Evolutionary conservation across 441 rosid genomes (phyloP), one percentile per base, ranked within the genome.

Genomic region (Syzygium syzygioides): DNA sequence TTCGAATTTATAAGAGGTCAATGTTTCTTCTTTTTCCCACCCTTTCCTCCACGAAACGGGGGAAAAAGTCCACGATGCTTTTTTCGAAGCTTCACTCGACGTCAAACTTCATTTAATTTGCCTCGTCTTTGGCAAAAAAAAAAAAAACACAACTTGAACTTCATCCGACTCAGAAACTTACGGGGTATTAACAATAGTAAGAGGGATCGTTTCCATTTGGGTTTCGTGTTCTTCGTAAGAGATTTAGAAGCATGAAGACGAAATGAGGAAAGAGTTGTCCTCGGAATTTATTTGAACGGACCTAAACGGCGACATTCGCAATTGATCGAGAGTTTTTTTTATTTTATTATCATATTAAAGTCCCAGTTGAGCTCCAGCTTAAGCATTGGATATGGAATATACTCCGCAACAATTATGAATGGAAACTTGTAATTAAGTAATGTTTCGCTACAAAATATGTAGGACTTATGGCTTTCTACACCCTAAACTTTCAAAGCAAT

Each of bases 241-340:
- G 84, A 79, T 45, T 79, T 45, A 45, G 11, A 45, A 41, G 53
- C 1, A 26, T 14, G 19, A 8, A 25, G 19, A 79, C 53, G 14
- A 12, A 23, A 76, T 23, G 53, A 41, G 1, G 11, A 32, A 68
- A 37, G 23, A 71, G 7, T 71, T 12, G 28, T 12, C 18, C 17
- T 76, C 1, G 2, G 6, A 41, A 76, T 76, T 4, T 76, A 76
- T 41, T 41, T 15, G 30, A 25, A 18, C 25, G 50, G n/a, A 23
- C n/a, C 41, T 0, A 0, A 76, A 41, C 2, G 4, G 11, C 2
- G 2, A 41, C 11, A 13, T 11, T 25, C 6, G 0, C 13, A 45
- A 25, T 25, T 7, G 19, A 25, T 45, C 9, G 19, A 41, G 52
- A 76, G 30, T 25, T 76, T 12, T 23, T 41, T 76, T 1, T 4